Conservation (phyloP, 2,329 filamentous ascomycete genomes). For the Xylariaceae sp. region DNA sequence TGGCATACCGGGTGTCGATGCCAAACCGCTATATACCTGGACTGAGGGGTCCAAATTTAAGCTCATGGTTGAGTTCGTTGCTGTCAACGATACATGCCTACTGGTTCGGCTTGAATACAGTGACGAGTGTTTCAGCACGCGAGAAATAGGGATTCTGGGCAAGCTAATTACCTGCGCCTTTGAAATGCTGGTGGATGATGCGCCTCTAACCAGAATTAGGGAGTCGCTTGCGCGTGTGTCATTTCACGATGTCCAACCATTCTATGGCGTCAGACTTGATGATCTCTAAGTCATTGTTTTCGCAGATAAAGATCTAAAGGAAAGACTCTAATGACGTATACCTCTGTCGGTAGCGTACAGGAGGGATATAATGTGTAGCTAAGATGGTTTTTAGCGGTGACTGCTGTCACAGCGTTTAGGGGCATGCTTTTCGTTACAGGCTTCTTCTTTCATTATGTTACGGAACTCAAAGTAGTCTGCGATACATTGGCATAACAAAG, state of each 20-base stretch:
- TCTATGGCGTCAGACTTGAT: neutral
- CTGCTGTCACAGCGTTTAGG: no score
- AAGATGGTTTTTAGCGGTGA: no score
- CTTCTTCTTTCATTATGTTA: no score
- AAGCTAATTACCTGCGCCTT: neutral
- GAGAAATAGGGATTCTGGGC: neutral
- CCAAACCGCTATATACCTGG: constrained; percentile 1
- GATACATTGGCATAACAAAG: no score
- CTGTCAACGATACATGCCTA: neutral
- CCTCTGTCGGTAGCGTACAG: no score
- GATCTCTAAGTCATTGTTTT: no score
- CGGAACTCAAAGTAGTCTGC: no score
- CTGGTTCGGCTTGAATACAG: constrained; percentile 13
- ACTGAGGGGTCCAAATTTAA: constrained; percentile 18
- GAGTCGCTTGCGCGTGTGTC: neutral
- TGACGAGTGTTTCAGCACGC: constrained; percentile 5
- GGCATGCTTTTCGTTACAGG: no score
- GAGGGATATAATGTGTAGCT: no score
- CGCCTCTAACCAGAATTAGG: neutral
- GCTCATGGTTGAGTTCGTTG: constrained; percentile 22
- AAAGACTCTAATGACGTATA: no score
- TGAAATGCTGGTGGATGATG: neutral
- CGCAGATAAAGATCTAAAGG: no score
- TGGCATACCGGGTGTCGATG: neutral
- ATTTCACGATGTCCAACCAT: neutral